Base-by-base conservation (phyloP, 352 stramenopile species). In the Phytophthora hybrid region DNA sequence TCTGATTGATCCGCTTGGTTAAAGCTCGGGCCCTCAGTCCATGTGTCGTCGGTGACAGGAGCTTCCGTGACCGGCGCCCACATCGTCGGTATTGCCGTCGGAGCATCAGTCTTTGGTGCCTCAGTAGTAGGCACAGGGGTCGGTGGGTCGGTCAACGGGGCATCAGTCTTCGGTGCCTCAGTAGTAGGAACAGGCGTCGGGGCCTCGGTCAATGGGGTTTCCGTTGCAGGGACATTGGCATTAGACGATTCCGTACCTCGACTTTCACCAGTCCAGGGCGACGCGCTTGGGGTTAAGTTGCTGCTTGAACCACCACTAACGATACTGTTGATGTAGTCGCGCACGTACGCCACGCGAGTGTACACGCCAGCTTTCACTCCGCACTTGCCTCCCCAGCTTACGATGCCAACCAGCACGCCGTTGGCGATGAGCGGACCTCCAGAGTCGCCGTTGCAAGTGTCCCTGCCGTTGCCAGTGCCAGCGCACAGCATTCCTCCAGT, bases 391-490 rank as follows among this genome's bases (percentile, higher is more conserved):
- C 83, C 84, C 86, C 84, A 93, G 74, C 83, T 92, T 11, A 93
- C 86, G n/a, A 93, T 62, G 9, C 86, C 86, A 23, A 93, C 59
- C 16, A 91, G 71, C 57, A 78, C 81, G 57, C 87, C 64, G 63
- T 80, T 86, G 1, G 73, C 73, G 29, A 90, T 85, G 9, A 93
- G 74, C 14, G 86, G 81, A 9, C 86, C 84, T 11, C 84, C 86
- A 16, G 86, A 93, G 71, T 93, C 86, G 56, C 86, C 84, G 64
- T 91, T 88, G 83, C 84, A 93, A 29, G 79, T 79, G 62, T 88
- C 82, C 66, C 89, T 82, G 37, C 77, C 78, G 41, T 76, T 64
- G 34, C 81, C 79, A 10, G 81, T 68, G 9, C 86, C 86, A 0
- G 86, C 84, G 31, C 86, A 93, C 7, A 91, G 39, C 86, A 93